phyloP scores from a whole-genome alignment of 2,329 filamentous ascomycete genomes.

The Tolypocladium ovalisporum region DNA sequence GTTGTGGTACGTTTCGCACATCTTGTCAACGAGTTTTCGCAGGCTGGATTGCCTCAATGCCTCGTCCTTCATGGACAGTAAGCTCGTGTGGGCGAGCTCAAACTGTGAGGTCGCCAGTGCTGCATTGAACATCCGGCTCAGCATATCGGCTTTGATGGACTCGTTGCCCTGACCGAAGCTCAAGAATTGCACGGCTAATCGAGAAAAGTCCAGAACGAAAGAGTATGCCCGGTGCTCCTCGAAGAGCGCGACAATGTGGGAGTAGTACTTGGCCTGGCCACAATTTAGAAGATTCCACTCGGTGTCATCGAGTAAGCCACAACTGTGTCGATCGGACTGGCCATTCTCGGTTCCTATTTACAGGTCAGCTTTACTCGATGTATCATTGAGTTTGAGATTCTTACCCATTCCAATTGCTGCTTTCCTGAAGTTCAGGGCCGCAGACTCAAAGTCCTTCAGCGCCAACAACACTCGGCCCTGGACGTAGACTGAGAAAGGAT shows the following conservation, averaged over 20 bases:
- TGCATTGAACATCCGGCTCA: conserved; percentile 75
- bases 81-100: conserved; percentile 68
- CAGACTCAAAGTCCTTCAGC: conserved; percentile 61
- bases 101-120: conserved; percentile 71
- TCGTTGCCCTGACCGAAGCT: conserved; percentile 14
- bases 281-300: conserved; percentile 60
- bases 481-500: conserved; percentile 65
- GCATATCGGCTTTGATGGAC: conserved; percentile 55
- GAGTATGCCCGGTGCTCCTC: conserved; percentile 68
- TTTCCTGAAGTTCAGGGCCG: conserved; percentile 68
- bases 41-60: conserved; percentile 64
- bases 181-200: conserved; percentile 59
- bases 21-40: conserved; percentile 55
- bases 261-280: conserved; percentile 75
- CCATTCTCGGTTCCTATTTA: conserved; percentile 32
- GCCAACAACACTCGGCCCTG: conserved; percentile 71
- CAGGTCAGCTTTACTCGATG: not conserved
- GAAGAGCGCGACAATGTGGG: conserved; percentile 73
- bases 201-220: conserved; percentile 75
- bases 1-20: conserved; percentile 57
- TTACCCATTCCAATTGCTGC: conserved; percentile 74
- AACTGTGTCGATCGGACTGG: conserved; percentile 42
- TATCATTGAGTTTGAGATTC: conserved; percentile 15
- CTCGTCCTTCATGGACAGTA: conserved; percentile 61
- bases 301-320: conserved; percentile 61